Percentiles rank a stretch among this genome's conserved stretches.
Evolutionary conservation across 2,329 filamentous ascomycete genomes (phyloP).

Genomic region (Aspergillus intermedius): DNA sequence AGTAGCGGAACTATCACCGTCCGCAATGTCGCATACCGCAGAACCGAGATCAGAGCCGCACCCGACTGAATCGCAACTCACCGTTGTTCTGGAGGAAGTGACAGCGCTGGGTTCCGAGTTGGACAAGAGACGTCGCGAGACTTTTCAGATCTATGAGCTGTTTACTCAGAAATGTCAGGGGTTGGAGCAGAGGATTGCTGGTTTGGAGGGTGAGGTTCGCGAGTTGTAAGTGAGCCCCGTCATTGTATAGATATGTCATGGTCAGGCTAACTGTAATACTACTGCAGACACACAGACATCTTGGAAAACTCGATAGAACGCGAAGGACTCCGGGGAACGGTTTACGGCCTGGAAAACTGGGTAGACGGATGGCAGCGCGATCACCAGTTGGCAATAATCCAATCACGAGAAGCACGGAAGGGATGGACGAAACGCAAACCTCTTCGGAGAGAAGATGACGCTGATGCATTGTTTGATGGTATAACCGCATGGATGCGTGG

Average conservation of each 20-base stretch:
- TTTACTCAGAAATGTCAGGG: slow-evolving; percentile 54
- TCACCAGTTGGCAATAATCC: slow-evolving; percentile 8
- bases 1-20: not conserved
- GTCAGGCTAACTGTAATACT: not conserved
- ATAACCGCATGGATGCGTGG: slow-evolving; percentile 39
- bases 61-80: slow-evolving; percentile 12
- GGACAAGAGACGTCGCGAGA: slow-evolving; percentile 22
- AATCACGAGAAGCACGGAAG: slow-evolving; percentile 9
- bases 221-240: slow-evolving; percentile 46
- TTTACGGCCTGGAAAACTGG: slow-evolving; percentile 31
- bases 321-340: slow-evolving; percentile 30
- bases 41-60: slow-evolving; percentile 2
- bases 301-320: slow-evolving; percentile 28
- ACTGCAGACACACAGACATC: slow-evolving; percentile 22
- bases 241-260: not conserved
- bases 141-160: slow-evolving; percentile 56
- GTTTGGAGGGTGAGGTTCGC: slow-evolving; percentile 53
- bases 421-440: slow-evolving; percentile 13
- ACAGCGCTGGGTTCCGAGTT: slow-evolving; percentile 20
- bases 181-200: slow-evolving; percentile 53
- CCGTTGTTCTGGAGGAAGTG: slow-evolving; percentile 19
- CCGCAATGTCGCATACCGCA: not conserved
- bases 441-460: slow-evolving; percentile 17
- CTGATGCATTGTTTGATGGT: slow-evolving; percentile 31
- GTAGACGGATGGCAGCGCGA: slow-evolving; percentile 21